Base-by-base conservation (phyloP, 495 filamentous ascomycete genomes). In the Aspergillus bertholletiae region DNA sequence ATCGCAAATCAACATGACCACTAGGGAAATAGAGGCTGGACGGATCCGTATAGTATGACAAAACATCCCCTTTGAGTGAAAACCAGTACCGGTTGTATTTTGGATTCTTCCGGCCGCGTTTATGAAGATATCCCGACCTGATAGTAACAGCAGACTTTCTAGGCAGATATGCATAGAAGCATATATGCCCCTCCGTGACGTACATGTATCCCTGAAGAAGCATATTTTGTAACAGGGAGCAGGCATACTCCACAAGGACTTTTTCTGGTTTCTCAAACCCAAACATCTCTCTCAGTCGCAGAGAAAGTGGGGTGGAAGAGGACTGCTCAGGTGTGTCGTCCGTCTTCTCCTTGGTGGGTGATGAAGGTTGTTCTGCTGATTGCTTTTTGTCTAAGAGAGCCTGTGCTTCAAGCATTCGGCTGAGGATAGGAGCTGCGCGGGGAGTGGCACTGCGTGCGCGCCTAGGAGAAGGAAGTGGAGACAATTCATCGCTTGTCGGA, bases 11-110 rank as follows among this genome's bases (percentile, higher is more conserved):
- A 54, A 98, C 91, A 60, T 92, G 89, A 30, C 92, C 92, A 55
- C 84, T 87, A 0, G 91, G 94, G 54, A 97, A 97, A 74, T 97
- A 98, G 20, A 89, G 77, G 43, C 96, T 87, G 3, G 88, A 85
- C 6, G 91, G 82, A 60, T 94, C 86, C 5, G 81, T 80, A 67
- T 88, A 97, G 71, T 97, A 98, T n/a, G 92, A 88, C 21, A 98
- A 74, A 9, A 97, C 92, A 70, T 97, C 92, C 4, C 91, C 95
- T 64, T 94, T 96, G 47, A 98, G 71, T n/a, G 84, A 81, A 70
- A 97, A 97, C 93, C 93, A 98, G 70, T 96, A 97, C 49, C 95
- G 85, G 62, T 85, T 90, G 69, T 89, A 97, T 56, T 85, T 89
- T 7, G 90, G 90, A 58, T 93, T 97, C 43, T 88, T 86, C 63